Conservation (phyloP, 1,139 yeast genomes). For the Yamadazyma sp. region DNA sequence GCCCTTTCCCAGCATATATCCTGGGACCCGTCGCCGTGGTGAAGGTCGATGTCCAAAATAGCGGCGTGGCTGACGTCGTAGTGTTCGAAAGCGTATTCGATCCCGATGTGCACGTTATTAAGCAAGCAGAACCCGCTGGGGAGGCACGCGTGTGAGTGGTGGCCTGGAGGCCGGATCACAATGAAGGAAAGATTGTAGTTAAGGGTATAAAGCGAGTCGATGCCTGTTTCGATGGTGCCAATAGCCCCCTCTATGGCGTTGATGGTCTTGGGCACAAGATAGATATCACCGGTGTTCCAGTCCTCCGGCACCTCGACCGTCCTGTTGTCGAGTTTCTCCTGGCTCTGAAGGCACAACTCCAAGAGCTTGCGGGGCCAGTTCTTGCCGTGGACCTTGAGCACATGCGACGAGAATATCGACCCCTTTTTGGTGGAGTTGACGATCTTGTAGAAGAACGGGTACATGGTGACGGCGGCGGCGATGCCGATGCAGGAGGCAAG, state of each 20-base stretch:
- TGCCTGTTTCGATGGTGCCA: slow-evolving; percentile 74
- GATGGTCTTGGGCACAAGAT: slow-evolving; percentile 65
- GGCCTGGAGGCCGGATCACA: slow-evolving; percentile 83
- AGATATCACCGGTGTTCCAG: slow-evolving; percentile 87
- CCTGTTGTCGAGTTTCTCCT: slow-evolving; percentile 52
- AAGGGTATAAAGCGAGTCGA: slow-evolving; percentile 52
- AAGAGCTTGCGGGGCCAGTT: slow-evolving; percentile 68
- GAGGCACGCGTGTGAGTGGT: slow-evolving; percentile 80
- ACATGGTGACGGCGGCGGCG: slow-evolving; percentile 72
- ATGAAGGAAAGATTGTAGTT: slow-evolving; percentile 63
- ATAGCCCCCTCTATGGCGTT: slow-evolving; percentile 78
- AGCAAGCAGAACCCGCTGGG: slow-evolving; percentile 88
- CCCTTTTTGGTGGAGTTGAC: slow-evolving; percentile 49
- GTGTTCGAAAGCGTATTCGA: slow-evolving; percentile 70
- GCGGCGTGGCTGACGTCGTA: slow-evolving; percentile 79
- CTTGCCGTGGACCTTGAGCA: slow-evolving; percentile 69
- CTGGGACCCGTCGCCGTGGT: slow-evolving; percentile 92
- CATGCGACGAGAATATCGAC: slow-evolving; percentile 57
- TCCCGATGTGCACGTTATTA: slow-evolving; percentile 80
- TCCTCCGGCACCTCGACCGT: slow-evolving; percentile 74
- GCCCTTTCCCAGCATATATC: slow-evolving; percentile 85
- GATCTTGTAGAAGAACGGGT: slow-evolving; percentile 60
- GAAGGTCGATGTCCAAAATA: slow-evolving; percentile 79
- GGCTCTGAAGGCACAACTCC: slow-evolving; percentile 60
- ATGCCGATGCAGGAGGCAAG: slow-evolving; percentile 77